Evolutionary conservation across 2,329 filamentous ascomycete genomes (phyloP).

Genomic region (Penicillium freii): DNA sequence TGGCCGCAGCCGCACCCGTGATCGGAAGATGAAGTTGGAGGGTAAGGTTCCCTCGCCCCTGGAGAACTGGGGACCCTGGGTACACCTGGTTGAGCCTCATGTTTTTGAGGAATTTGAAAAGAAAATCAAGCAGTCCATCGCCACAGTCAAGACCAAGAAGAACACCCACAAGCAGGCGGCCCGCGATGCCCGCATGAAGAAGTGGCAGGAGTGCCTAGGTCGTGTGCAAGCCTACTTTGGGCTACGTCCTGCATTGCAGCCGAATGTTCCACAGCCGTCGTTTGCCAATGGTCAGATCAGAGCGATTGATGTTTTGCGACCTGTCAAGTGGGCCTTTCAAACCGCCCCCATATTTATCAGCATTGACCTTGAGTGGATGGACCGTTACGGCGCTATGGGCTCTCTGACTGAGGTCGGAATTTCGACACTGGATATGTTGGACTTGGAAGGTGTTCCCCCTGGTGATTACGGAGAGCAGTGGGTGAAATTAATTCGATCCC

Average conservation of each 20-base stretch:
- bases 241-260: conserved; percentile 45
- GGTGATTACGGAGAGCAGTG: conserved; percentile 64
- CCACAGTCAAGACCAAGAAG: conserved; percentile 51
- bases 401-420: conserved; percentile 83
- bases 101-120: conserved; percentile 30
- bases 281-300: neutral
- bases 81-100: neutral
- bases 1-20: conserved; percentile 53
- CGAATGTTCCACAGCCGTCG: neutral
- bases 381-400: conserved; percentile 63
- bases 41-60: conserved; percentile 31
- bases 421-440: conserved; percentile 70
- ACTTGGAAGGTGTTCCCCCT: conserved; percentile 56
- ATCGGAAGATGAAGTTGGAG: conserved; percentile 42
- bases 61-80: neutral
- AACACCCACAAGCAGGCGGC: conserved; percentile 50
- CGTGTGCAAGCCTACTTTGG: conserved; percentile 70
- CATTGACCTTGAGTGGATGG: conserved; percentile 81
- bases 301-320: conserved; percentile 49
- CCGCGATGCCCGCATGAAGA: conserved; percentile 39
- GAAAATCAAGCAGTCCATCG: conserved; percentile 54
- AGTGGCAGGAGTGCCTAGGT: conserved; percentile 56
- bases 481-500: conserved; percentile 63
- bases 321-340: conserved; percentile 45
- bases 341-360: conserved; percentile 67